Conservation (phyloP, 208 protist genomes). For the Endotrypanum monterogeii region DNA sequence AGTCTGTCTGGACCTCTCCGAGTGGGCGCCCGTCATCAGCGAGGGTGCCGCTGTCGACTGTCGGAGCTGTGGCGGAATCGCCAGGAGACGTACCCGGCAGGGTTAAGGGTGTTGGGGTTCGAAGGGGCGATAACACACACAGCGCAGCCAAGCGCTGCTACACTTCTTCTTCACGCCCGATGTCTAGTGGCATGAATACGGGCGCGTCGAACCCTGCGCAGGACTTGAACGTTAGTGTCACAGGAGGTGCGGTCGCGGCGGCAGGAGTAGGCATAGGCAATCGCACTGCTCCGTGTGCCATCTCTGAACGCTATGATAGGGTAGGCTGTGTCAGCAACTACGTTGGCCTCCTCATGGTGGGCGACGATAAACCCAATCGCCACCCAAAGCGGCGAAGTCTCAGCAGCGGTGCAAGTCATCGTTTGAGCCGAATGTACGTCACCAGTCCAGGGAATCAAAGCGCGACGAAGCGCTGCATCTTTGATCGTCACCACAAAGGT, state of each 20-base stretch:
- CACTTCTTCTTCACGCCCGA: constrained; percentile 4
- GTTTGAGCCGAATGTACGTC: constrained; percentile 5
- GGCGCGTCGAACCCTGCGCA: constrained; percentile 9
- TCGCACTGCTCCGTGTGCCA: neutral
- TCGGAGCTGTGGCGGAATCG: neutral
- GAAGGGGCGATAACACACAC: neutral
- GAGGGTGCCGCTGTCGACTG: neutral
- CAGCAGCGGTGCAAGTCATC: constrained; percentile 3
- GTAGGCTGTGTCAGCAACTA: constrained; percentile 5
- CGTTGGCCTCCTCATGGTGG: constrained; percentile 9
- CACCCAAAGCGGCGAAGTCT: constrained; percentile 3
- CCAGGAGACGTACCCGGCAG: constrained; percentile 1
- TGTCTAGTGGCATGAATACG: neutral
- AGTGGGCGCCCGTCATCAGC: constrained; percentile 1
- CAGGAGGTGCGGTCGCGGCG: neutral
- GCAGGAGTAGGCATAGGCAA: neutral
- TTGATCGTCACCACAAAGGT: constrained; percentile 3
- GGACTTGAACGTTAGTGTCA: constrained; percentile 10
- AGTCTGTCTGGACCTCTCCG: neutral
- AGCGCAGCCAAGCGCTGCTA: constrained; percentile 11
- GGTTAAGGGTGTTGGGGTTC: neutral
- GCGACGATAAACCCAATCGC: neutral
- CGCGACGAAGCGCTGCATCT: neutral
- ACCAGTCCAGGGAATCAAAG: constrained; percentile 1
- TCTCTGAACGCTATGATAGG: neutral